Percentiles rank a stretch among this genome's conserved stretches.
These are phyloP conservation scores for Zasmidium citrigriseum DNA, from an alignment of 2,329 filamentous ascomycete genomes.

Conservation along the genomic window DNA sequence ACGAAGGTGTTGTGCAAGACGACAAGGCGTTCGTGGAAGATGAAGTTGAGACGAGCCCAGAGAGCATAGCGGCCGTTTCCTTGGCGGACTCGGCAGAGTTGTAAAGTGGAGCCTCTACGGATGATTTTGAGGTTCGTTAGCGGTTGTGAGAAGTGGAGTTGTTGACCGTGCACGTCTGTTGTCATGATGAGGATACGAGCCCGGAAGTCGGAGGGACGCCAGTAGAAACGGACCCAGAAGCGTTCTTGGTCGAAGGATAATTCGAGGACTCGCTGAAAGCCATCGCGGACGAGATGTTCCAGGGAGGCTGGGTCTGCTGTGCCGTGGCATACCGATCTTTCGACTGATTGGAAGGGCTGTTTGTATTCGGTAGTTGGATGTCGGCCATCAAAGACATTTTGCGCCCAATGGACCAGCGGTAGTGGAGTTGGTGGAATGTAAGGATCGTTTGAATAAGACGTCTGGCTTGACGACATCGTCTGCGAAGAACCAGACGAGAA, in stretches of 20 bases:
- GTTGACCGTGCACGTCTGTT: slow-evolving; percentile 41
- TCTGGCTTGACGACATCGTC: slow-evolving; percentile 38
- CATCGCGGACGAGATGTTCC: slow-evolving; percentile 32
- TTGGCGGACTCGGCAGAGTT: slow-evolving; percentile 33
- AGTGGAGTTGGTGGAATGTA: slow-evolving; percentile 16
- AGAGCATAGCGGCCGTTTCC: slow-evolving; percentile 44
- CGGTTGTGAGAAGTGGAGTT: slow-evolving; percentile 51
- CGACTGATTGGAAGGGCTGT: slow-evolving; percentile 18
- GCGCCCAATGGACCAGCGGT: slow-evolving; percentile 42
- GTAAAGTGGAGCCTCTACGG: slow-evolving; percentile 43
- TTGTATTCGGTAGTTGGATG: slow-evolving; percentile 41
- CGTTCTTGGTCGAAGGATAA: slow-evolving; percentile 52
- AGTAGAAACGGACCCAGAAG: slow-evolving; percentile 40
- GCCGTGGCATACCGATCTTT: slow-evolving; percentile 26
- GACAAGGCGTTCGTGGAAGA: slow-evolving; percentile 58
- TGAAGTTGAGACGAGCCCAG: slow-evolving; percentile 59
- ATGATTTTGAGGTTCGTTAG: slow-evolving; percentile 50
- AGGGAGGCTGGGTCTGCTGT: slow-evolving; percentile 21
- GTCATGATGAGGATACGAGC: slow-evolving; percentile 56
- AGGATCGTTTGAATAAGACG: slow-evolving; percentile 28
- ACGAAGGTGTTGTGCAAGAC: slow-evolving; percentile 59
- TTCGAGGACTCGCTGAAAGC: slow-evolving; percentile 44
- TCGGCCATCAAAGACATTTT: slow-evolving; percentile 45
- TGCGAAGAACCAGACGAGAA: slow-evolving; percentile 46
- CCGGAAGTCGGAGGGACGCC: slow-evolving; percentile 52